Base-by-base conservation (phyloP, 164 flowering plant genomes). In the Amborella trichopoda region DNA sequence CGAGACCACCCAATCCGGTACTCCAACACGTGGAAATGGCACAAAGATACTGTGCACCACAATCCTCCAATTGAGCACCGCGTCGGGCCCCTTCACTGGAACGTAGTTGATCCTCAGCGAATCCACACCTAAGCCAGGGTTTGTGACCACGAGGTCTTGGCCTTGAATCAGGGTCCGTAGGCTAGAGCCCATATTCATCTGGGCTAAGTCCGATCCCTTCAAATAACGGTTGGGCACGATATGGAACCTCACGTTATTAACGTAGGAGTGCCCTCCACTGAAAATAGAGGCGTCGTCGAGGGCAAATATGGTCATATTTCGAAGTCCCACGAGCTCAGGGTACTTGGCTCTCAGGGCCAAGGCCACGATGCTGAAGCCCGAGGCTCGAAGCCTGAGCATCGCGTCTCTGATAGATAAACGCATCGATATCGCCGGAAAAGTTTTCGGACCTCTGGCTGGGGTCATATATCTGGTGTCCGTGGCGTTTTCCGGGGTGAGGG, bases 331-430 rank as follows among this genome's bases (percentile, higher is more conserved):
- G 20, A 76, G 74, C 55, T 76, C 74, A 4, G 44, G 23, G 58
- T 66, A 69, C 64, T 76, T 76, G 18, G 71, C 53, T 44, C 49
- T 52, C 45, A 73, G 34, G 0, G 76, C 78, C 14, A 73, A 70
- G 2, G 77, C 56, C 18, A 76, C 62, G 8, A 73, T 43, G 61
- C 58, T 60, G 65, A 53, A 76, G 1, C 79, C 77, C 27, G 46
- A 57, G 62, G 54, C 63, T 6, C 74, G 64, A 20, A 65, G 61
- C n/a, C 75, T 56, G 16, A 68, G 62, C 60, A 69, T 63, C 11
- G 82, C 71, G 54, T 76, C 78, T 6, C 68, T 30, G 3, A 76
- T 62, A 78, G 73, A 73, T 58, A 70, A 40, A 16, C 66, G 60
- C 78, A 69, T 67, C 28, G 68, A 17, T 26, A 71, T 16, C 10